Evolutionary conservation across 495 filamentous ascomycete genomes (phyloP).

Genomic region (Penicillium bovifimosum): DNA sequence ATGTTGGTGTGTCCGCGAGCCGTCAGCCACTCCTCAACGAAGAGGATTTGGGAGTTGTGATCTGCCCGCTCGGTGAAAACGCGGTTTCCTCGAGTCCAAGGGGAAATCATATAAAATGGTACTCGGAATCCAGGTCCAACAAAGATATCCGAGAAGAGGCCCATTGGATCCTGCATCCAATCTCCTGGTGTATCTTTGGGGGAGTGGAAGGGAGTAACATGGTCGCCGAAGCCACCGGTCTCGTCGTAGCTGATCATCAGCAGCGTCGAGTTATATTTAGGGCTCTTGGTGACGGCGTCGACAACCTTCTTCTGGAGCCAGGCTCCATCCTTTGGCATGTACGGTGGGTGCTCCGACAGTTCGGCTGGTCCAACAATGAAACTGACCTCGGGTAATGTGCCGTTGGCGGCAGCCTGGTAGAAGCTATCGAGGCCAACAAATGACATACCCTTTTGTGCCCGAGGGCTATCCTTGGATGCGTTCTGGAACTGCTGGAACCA

Average conservation of each 20-base stretch:
- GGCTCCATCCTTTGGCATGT: slow-evolving; percentile 49
- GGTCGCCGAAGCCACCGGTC: slow-evolving; percentile 51
- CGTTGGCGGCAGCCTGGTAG: slow-evolving; percentile 45
- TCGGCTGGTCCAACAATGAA: slow-evolving; percentile 50
- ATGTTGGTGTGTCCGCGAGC: slow-evolving; percentile 47
- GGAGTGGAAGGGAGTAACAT: slow-evolving; percentile 50
- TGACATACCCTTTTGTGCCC: slow-evolving; percentile 42
- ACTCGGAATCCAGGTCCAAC: slow-evolving; percentile 48
- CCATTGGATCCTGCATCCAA: slow-evolving; percentile 51
- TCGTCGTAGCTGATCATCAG: slow-evolving; percentile 53
- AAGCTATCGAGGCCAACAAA: slow-evolving; percentile 44
- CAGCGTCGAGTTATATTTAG: slow-evolving; percentile 44
- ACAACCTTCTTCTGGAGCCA: slow-evolving; percentile 53
- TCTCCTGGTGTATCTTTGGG: slow-evolving; percentile 46
- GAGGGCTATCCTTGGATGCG: slow-evolving; percentile 28
- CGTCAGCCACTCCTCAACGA: slow-evolving; percentile 49
- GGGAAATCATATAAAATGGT: slow-evolving; percentile 52
- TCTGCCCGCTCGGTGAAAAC: slow-evolving; percentile 53
- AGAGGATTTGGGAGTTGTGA: slow-evolving; percentile 54
- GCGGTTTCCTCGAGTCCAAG: slow-evolving; percentile 50
- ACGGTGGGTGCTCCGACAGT: slow-evolving; percentile 50
- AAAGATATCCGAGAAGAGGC: slow-evolving; percentile 42
- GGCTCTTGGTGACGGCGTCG: slow-evolving; percentile 44
- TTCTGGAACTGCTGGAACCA: slow-evolving; percentile 53
- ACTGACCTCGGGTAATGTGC: slow-evolving; percentile 47